Base-by-base conservation (phyloP, 129 eudicot species). In the Flaveria robusta region DNA sequence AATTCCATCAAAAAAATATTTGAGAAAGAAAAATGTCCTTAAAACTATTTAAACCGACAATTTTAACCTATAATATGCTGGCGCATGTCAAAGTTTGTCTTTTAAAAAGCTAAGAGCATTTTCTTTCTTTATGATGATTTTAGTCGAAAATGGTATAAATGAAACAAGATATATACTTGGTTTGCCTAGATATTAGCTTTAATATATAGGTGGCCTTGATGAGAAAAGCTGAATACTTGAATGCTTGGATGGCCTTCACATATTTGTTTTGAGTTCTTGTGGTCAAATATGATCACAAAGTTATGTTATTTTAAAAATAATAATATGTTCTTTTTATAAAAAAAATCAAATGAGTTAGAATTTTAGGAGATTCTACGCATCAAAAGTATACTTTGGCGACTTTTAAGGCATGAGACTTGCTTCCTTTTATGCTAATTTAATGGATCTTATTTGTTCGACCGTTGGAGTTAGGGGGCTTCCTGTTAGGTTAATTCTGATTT, bases 191-290 rank as follows among this genome's bases (percentile, higher is more conserved):
- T 50, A 16, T 50, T 50, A 49, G 22, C 16, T 9, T 55, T 18
- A 55, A 55, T 55, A 55, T 55, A 13, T 20, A 55, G 62, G 27
- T 55, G 62, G 26, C 26, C 62, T 55, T 55, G 62, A 18, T 55
- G 62, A 55, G 7, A 55, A 55, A 55, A 55, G 27, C 19, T 55
- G 62, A 20, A 20, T 20, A 24, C 26, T 20, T 55, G 26, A 19
- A 54, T 54, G 62, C 26, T 19, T 54, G 24, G 14, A 10, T 55
- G 29, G 29, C 64, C 31, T 20, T 56, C 12, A 20, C 64, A 55
- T 19, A 22, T 0, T 55, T 55, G 27, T 22, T 55, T 55, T 14
- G 19, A 8, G 14, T 55, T 55, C 60, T 52, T 52, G 14, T 12
- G 18, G 60, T 52, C 60, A 54, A 54, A 8, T 20, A 19, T 18